These are phyloP conservation scores for Brassica hybrid DNA, from an alignment of 441 rosid genomes.

Conservation along the genomic window DNA sequence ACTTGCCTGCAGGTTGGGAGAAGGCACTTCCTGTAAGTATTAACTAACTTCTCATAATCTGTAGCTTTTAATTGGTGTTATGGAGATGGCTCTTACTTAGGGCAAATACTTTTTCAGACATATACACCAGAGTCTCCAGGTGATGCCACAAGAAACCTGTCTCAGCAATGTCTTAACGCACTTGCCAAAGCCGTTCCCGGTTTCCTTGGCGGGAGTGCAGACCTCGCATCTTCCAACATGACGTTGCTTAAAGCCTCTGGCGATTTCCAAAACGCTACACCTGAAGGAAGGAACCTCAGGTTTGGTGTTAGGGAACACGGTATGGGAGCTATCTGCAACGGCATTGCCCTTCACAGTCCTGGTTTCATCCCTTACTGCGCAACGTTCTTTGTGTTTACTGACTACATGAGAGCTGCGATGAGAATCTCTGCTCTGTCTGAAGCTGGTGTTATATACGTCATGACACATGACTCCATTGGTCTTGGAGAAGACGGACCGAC, in stretches of 20 bases:
- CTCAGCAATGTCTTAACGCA: slow-evolving; percentile 62
- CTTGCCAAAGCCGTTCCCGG: slow-evolving; percentile 59
- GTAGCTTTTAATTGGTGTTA: neutral
- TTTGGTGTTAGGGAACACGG: slow-evolving; percentile 64
- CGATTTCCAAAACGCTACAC: slow-evolving; percentile 60
- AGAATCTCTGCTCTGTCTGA: slow-evolving; percentile 58
- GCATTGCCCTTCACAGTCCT: slow-evolving; percentile 59
- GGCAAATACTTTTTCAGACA: slow-evolving; percentile 38
- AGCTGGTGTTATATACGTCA: slow-evolving; percentile 64
- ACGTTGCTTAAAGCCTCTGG: slow-evolving; percentile 58
- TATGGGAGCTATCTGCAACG: slow-evolving; percentile 65
- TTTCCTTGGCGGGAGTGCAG: slow-evolving; percentile 66
- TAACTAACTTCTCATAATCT: slow-evolving; percentile 4
- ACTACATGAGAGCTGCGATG: slow-evolving; percentile 68
- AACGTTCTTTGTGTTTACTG: slow-evolving; percentile 65
- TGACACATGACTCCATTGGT: slow-evolving; percentile 69
- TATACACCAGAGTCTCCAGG: slow-evolving; percentile 60
- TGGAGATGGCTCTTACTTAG: neutral
- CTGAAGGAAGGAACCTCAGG: slow-evolving; percentile 60
- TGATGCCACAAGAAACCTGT: slow-evolving; percentile 65
- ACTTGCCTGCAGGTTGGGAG: slow-evolving; percentile 94
- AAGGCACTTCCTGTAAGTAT: slow-evolving; percentile 94
- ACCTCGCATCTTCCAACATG: slow-evolving; percentile 68
- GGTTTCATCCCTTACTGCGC: slow-evolving; percentile 66
- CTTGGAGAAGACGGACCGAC: slow-evolving; percentile 70